These are phyloP conservation scores for Candida broadrunensis DNA, from an alignment of 805 yeast genomes.

Conservation along the genomic window DNA sequence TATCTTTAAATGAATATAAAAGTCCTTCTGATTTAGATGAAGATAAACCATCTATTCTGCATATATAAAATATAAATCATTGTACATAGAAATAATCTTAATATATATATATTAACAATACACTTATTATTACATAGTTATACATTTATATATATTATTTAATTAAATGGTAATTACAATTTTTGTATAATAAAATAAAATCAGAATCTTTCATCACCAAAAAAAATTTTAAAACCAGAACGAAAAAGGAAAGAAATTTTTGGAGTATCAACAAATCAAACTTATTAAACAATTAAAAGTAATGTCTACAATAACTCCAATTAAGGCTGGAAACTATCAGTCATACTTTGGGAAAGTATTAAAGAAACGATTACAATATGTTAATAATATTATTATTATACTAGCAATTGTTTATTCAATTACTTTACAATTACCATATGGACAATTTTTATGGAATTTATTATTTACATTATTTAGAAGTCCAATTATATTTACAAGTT, in stretches of 20 bases:
- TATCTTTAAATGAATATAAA: slow-evolving; percentile 19
- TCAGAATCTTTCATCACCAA: too few species aligned
- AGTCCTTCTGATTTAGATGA: neutral
- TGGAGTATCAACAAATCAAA: too few species aligned
- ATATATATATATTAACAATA: neutral
- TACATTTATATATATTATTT: too few species aligned
- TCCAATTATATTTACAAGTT: slow-evolving; percentile 29
- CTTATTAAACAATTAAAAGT: too few species aligned
- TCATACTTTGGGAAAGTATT: slow-evolving; percentile 26
- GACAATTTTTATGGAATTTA: slow-evolving; percentile 29
- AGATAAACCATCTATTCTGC: too few species aligned
- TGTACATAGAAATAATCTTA: neutral
- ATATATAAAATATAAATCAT: too few species aligned
- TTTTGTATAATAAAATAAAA: too few species aligned
- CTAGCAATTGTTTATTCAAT: slow-evolving; percentile 23
- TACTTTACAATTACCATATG: slow-evolving; percentile 23
- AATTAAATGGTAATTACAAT: too few species aligned
- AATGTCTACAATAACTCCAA: neutral
- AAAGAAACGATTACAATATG: slow-evolving; percentile 32
- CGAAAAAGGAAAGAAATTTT: too few species aligned
- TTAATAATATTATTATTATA: slow-evolving; percentile 27
- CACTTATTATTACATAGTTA: slow-evolving; percentile 1
- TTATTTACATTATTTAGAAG: slow-evolving; percentile 20
- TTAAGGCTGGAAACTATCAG: slow-evolving; percentile 16
- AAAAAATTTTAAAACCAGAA: too few species aligned